Conservation (phyloP, 2,329 filamentous ascomycete genomes). For the Xylaria hypoxylon region DNA sequence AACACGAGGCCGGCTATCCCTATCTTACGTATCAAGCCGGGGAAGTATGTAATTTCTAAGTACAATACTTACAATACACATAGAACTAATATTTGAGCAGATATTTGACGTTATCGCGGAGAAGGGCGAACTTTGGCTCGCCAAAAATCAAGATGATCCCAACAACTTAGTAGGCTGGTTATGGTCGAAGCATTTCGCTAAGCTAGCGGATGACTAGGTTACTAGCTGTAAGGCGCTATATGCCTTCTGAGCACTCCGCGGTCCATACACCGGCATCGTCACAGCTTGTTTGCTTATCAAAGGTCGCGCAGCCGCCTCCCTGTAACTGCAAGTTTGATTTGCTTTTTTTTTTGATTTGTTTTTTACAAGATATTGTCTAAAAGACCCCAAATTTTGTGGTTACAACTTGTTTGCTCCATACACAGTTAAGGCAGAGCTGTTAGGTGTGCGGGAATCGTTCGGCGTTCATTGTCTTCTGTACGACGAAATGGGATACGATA, state of each 20-base stretch:
- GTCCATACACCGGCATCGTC: background rate
- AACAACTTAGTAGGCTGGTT: slow-evolving; percentile 90
- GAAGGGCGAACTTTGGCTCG: slow-evolving; percentile 97
- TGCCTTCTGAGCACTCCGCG: background rate
- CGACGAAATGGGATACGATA: slow-evolving; percentile 51
- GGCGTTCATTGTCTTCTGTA: slow-evolving; percentile 50
- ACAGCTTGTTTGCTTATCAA: slow-evolving; percentile 5
- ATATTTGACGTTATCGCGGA: slow-evolving; percentile 94
- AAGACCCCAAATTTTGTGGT: slow-evolving; percentile 34
- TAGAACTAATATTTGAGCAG: slow-evolving; percentile 52
- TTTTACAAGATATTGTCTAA: slow-evolving; percentile 22
- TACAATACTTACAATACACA: background rate
- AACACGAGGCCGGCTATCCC: slow-evolving; percentile 92
- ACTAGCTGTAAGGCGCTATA: background rate
- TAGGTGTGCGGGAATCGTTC: slow-evolving; percentile 44
- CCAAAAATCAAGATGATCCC: slow-evolving; percentile 94
- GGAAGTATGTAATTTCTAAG: slow-evolving; percentile 68
- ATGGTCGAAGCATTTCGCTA: slow-evolving; percentile 97
- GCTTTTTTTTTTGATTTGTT: too few relatives aligned
- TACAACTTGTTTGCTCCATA: slow-evolving; percentile 15
- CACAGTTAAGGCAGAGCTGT: slow-evolving; percentile 35
- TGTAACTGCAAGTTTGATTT: slow-evolving; percentile 12
- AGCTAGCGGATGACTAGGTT: slow-evolving; percentile 63
- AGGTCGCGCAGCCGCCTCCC: slow-evolving; percentile 7
- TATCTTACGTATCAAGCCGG: slow-evolving; percentile 96